Percentiles rank a stretch among this genome's conserved stretches.
phyloP scores from a whole-genome alignment of 2,329 filamentous ascomycete genomes.

The Raffaelea albimanens region DNA sequence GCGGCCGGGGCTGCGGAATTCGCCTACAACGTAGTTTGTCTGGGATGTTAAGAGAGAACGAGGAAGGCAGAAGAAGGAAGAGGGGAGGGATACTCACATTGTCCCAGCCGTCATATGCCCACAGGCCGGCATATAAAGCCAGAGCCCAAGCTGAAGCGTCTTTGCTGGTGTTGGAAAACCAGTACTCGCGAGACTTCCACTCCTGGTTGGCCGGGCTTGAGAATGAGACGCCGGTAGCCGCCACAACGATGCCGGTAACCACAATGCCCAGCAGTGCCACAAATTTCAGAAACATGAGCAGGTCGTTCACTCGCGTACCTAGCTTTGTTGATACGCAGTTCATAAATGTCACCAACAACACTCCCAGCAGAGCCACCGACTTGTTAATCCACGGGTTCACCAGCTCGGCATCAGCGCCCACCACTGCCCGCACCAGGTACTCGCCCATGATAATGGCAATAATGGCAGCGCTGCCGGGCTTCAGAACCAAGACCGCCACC shows the following conservation, averaged over 20 bases:
- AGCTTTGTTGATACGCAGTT: slow-evolving; percentile 89
- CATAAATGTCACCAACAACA: slow-evolving; percentile 68
- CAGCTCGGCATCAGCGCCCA: slow-evolving; percentile 76
- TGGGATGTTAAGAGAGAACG: slow-evolving; percentile 22
- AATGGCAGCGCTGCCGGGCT: slow-evolving; percentile 88
- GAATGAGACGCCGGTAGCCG: slow-evolving; percentile 71
- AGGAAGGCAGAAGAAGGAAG: neutral
- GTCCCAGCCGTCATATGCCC: slow-evolving; percentile 99
- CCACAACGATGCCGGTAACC: slow-evolving; percentile 80
- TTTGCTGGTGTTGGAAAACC: slow-evolving; percentile 79
- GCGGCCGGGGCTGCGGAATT: slow-evolving; percentile 83
- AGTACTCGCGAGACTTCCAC: slow-evolving; percentile 70
- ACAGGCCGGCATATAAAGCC: slow-evolving; percentile 87
- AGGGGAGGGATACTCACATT: slow-evolving; percentile 57
- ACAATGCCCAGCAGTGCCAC: slow-evolving; percentile 80
- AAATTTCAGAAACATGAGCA: slow-evolving; percentile 97
- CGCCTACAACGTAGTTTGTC: slow-evolving; percentile 96
- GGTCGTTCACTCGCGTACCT: slow-evolving; percentile 77
- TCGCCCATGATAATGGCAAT: slow-evolving; percentile 97
- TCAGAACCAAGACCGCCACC: slow-evolving; percentile 88
- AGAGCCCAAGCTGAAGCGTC: slow-evolving; percentile 85
- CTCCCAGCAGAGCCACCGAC: slow-evolving; percentile 66
- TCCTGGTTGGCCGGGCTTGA: slow-evolving; percentile 67
- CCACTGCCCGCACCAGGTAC: slow-evolving; percentile 80
- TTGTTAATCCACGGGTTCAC: slow-evolving; percentile 87